Evolutionary conservation across 2,329 filamentous ascomycete genomes (phyloP).

Genomic region (Waltergamsia citrina): DNA sequence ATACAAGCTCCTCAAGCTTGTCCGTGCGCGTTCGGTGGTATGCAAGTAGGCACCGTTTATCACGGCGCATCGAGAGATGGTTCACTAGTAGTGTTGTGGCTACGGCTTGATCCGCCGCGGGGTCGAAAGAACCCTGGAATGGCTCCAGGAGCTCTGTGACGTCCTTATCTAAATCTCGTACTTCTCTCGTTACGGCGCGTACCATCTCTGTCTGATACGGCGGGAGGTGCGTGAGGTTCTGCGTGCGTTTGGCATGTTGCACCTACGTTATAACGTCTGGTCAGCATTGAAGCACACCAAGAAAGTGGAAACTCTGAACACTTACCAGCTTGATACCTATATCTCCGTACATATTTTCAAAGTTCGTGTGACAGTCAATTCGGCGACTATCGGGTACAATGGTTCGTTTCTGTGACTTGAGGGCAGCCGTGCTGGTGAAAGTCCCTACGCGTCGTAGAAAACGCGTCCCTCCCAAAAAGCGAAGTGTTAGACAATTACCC

Average conservation of each 20-base stretch:
- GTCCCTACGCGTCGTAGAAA: background rate
- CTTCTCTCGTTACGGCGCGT: constrained; percentile 78
- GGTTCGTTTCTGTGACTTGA: background rate
- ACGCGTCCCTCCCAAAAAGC: background rate
- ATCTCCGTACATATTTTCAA: constrained; percentile 77
- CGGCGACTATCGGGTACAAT: background rate
- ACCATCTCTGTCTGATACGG: constrained; percentile 90
- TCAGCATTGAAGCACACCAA: constrained; percentile 2
- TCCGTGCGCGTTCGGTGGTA: constrained; percentile 88
- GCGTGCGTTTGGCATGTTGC: constrained; percentile 90
- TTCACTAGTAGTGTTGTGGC: constrained; percentile 87
- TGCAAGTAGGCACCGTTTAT: constrained; percentile 89
- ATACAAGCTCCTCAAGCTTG: constrained; percentile 88
- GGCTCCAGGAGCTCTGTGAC: constrained; percentile 70
- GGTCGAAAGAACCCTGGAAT: constrained; percentile 79
- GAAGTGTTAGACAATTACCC: background rate
- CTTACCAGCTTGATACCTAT: constrained; percentile 74
- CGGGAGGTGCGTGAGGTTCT: constrained; percentile 75
- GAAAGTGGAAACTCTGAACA: background rate
- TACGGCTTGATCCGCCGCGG: constrained; percentile 68
- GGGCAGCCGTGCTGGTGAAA: background rate
- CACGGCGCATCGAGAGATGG: constrained; percentile 88
- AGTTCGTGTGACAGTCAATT: background rate
- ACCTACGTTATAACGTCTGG: constrained; percentile 48
- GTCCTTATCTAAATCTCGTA: constrained; percentile 86